These are phyloP conservation scores for Coniferiporia weirii DNA, from an alignment of 1,284 basidiomycete species.

Conservation along the genomic window DNA sequence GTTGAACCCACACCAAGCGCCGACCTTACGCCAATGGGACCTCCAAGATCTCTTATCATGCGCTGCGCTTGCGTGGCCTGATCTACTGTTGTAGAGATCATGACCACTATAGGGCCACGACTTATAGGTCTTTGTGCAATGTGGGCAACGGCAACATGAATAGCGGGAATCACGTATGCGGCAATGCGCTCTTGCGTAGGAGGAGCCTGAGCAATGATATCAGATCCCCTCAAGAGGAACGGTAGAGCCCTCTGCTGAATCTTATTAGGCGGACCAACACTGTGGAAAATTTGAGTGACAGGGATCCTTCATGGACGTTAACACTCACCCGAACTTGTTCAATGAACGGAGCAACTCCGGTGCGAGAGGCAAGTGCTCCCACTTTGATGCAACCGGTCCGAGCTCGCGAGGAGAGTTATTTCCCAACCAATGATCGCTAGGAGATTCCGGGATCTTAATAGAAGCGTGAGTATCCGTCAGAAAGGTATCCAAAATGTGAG, in stretches of 20 bases:
- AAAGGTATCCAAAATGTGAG: slow-evolving; percentile 8
- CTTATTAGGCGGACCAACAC: slow-evolving; percentile 96
- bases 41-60: slow-evolving; percentile 92
- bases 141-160: slow-evolving; percentile 77
- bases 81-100: slow-evolving; percentile 96
- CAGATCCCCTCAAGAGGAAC: slow-evolving; percentile 88
- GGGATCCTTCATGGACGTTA: slow-evolving; percentile 15
- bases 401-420: slow-evolving; percentile 55
- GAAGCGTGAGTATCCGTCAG: slow-evolving; percentile 16
- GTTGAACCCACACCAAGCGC: slow-evolving; percentile 79
- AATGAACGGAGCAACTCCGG: slow-evolving; percentile 86
- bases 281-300: slow-evolving; percentile 29
- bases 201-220: slow-evolving; percentile 97
- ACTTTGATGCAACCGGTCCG: slow-evolving; percentile 89
- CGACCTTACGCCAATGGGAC: slow-evolving; percentile 84
- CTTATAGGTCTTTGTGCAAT: slow-evolving; percentile 47
- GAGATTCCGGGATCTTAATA: slow-evolving; percentile 43
- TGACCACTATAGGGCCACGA: slow-evolving; percentile 81
- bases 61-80: slow-evolving; percentile 98
- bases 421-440: slow-evolving; percentile 49
- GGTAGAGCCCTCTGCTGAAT: slow-evolving; percentile 96
- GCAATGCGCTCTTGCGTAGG: slow-evolving; percentile 98
- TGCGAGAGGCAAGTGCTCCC: slow-evolving; percentile 88
- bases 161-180: slow-evolving; percentile 91
- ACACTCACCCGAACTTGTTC: slow-evolving; percentile 84